A percentile compares a stretch with the other conserved stretches of the same genome.
Conservation (phyloP, 352 stramenopile species). For the Phytophthora citricola region DNA sequence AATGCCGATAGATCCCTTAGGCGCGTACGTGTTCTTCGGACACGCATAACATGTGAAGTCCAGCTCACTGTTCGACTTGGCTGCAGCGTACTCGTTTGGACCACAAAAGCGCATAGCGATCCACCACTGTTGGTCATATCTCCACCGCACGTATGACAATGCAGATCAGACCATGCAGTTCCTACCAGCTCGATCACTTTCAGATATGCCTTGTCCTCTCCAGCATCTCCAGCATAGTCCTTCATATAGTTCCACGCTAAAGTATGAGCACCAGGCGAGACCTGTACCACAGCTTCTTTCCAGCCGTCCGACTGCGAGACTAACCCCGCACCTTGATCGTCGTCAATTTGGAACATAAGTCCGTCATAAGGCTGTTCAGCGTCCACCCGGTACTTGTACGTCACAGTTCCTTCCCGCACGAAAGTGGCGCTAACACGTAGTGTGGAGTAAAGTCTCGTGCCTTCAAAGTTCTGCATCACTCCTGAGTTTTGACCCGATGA, state of each 20-base stretch:
- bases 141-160: constrained; percentile 76
- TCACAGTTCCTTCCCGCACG: constrained; percentile 73
- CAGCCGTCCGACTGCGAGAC: constrained; percentile 77
- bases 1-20: constrained; percentile 77
- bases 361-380: constrained; percentile 80
- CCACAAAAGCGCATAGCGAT: constrained; percentile 79
- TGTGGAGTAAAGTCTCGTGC: constrained; percentile 74
- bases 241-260: constrained; percentile 87
- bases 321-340: constrained; percentile 55
- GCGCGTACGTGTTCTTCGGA: constrained; percentile 62
- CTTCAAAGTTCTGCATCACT: constrained; percentile 71
- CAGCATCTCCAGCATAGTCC: constrained; percentile 73
- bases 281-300: constrained; percentile 64
- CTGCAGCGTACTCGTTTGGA: constrained; percentile 77
- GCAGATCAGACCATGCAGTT: constrained; percentile 77
- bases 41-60: constrained; percentile 82
- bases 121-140: constrained; percentile 82
- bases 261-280: constrained; percentile 66
- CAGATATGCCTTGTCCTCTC: constrained; percentile 71
- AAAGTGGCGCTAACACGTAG: constrained; percentile 79
- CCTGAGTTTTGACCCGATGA: constrained; percentile 75
- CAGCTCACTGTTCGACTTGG: constrained; percentile 73
- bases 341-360: constrained; percentile 77
- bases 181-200: constrained; percentile 86
- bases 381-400: constrained; percentile 82